Percentiles rank a stretch among this genome's conserved stretches.
Evolutionary conservation across 371 early-diverging fungal genomes (phyloP).

Genomic region (Apophysomyces variabilis): DNA sequence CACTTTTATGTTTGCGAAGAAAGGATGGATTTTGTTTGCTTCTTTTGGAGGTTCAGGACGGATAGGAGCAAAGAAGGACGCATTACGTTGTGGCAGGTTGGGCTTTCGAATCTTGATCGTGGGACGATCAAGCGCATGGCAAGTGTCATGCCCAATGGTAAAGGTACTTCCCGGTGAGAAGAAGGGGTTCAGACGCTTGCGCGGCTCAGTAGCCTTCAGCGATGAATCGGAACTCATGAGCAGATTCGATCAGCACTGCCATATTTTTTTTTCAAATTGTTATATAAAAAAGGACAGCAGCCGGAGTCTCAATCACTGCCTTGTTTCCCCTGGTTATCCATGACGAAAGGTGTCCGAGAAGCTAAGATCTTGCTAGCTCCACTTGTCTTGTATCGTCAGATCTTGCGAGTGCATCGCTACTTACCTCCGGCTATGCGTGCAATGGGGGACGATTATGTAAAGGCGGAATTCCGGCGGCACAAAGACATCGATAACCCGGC

Average conservation of each 20-base stretch:
- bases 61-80: too few relatives aligned
- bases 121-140: neutral
- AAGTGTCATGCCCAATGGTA: neutral
- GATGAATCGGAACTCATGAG: neutral
- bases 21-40: conserved; percentile 1
- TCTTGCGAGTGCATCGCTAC: conserved; percentile 61
- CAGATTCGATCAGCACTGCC: neutral
- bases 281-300: neutral
- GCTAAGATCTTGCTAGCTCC: conserved; percentile 54
- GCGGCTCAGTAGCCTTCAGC: neutral
- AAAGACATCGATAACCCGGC: conserved; percentile 65
- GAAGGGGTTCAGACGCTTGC: neutral
- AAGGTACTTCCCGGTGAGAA: neutral
- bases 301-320: neutral
- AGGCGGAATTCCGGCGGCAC: conserved; percentile 69
- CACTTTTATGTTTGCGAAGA: neutral
- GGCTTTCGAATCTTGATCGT: neutral
- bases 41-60: too few relatives aligned
- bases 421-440: conserved; percentile 64
- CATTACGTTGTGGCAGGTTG: neutral
- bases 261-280: neutral
- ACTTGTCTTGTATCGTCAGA: conserved; percentile 61
- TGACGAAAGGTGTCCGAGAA: conserved; percentile 22
- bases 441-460: conserved; percentile 72
- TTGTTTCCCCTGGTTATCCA: neutral